phyloP scores from a whole-genome alignment of 805 yeast species.

The Wickerhamiella vanderwaltii region DNA sequence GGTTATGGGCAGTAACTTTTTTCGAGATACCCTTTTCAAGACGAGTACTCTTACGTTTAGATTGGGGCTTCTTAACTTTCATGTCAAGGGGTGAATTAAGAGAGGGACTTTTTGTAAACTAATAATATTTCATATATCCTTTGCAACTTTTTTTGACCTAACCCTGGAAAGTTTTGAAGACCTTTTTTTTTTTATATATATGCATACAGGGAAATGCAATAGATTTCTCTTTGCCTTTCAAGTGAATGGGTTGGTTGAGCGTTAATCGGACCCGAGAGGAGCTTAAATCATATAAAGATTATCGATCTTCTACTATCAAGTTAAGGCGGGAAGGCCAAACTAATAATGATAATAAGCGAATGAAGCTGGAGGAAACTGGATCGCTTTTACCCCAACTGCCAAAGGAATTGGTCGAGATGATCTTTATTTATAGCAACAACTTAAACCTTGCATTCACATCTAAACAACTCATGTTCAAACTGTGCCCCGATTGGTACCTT shows the following conservation, averaged over 20 bases:
- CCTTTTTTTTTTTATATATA: background rate
- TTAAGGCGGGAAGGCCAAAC: too few species aligned
- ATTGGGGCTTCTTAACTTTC: conserved; percentile 25
- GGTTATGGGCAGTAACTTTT: conserved; percentile 83
- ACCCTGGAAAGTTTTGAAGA: background rate
- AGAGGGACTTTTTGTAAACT: conserved; percentile 1
- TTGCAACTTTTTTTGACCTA: conserved; percentile 4
- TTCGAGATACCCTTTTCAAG: conserved; percentile 93
- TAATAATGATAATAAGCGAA: too few species aligned
- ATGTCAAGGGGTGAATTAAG: conserved; percentile 10
- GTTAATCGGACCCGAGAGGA: background rate
- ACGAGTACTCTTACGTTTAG: conserved; percentile 78
- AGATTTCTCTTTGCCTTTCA: too few species aligned
- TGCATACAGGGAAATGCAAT: background rate
- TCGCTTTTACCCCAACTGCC: conserved; percentile 36
- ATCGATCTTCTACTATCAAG: too few species aligned
- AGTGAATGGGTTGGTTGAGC: conserved; percentile 2
- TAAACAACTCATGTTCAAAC: conserved; percentile 22
- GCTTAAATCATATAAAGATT: too few species aligned
- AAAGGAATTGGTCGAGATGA: conserved; percentile 31
- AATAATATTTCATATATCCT: too few species aligned
- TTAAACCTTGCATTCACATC: conserved; percentile 30
- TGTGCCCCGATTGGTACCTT: conserved; percentile 24
- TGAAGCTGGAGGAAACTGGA: too few species aligned
- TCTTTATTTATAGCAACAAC: conserved; percentile 33